Evolutionary conservation across 2,329 filamentous ascomycete species (phyloP).

Genomic region (Fusarium sp.): DNA sequence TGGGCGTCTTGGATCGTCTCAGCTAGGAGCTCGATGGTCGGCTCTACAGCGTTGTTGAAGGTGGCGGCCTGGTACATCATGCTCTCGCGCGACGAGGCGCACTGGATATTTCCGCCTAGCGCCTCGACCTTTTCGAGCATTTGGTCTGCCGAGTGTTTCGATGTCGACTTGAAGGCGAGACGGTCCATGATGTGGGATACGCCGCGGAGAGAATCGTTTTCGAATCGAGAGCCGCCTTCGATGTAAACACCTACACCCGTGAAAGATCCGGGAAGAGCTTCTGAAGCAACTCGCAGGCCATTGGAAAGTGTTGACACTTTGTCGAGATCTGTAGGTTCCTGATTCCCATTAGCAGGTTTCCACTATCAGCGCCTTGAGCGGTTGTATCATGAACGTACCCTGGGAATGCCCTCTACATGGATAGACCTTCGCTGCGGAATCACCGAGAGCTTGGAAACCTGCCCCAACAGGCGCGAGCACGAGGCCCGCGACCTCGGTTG

Average conservation of each 20-base stretch:
- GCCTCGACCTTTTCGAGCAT: constrained; percentile 90
- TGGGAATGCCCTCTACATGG: constrained; percentile 49
- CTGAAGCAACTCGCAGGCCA: constrained; percentile 92
- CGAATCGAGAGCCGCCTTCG: constrained; percentile 93
- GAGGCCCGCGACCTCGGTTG: constrained; percentile 42
- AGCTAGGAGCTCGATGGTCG: constrained; percentile 83
- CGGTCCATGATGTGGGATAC: constrained; percentile 97
- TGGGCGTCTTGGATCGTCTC: constrained; percentile 90
- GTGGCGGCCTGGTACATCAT: constrained; percentile 99
- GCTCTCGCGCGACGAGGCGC: constrained; percentile 91
- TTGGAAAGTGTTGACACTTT: constrained; percentile 88
- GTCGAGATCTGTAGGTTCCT: constrained; percentile 86
- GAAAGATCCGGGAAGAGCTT: constrained; percentile 93
- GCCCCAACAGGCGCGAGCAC: constrained; percentile 39
- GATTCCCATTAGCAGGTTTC: background rate
- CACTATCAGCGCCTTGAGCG: background rate
- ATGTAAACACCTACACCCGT: constrained; percentile 95
- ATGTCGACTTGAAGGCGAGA: constrained; percentile 91
- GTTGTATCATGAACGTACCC: constrained; percentile 36
- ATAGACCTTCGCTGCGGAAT: constrained; percentile 39
- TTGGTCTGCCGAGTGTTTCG: constrained; percentile 74
- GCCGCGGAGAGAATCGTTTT: constrained; percentile 83
- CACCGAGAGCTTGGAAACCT: constrained; percentile 36
- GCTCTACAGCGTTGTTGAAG: constrained; percentile 91
- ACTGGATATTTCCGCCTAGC: constrained; percentile 95